Evolutionary conservation across 2,329 filamentous ascomycete species (phyloP), one percentile per base, ranked within the genome.

Genomic region (Colletotrichum tropicale): DNA sequence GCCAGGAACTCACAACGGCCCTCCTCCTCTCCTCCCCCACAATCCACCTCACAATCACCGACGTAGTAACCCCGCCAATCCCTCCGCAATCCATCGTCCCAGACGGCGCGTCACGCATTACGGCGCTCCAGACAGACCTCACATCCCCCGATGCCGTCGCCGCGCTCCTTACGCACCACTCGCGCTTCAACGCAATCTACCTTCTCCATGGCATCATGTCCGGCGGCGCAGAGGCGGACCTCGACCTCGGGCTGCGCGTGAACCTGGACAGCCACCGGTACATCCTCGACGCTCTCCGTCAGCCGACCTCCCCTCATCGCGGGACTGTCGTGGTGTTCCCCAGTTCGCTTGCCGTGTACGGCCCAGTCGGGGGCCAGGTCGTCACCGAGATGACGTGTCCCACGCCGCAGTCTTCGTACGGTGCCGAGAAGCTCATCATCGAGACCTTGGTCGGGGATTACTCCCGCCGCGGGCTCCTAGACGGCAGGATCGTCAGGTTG

Each of bases 161-260:
- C 0, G 70, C 77, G 3, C 80, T 87, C 16, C 78, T 87, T 48
- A 34, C 30, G 7, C 68, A 68, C 24, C 72, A 80, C 2, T 77
- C 79, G 1, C 79, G 76, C 12, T 84, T 88, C 15, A 83, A 88
- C 43, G 85, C 87, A 12, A 87, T 90, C 56, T 93, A 91, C 80
- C 87, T 92, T 62, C 88, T 93, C 73, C 91, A 93, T 79, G 91
- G 91, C 58, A 90, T 93, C 83, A 93, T 93, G 91, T 92, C 90
- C 0, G 88, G 88, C 26, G 91, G 90, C 16, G 88, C 90, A 18
- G 91, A 93, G 83, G 89, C 89, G 12, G 89, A 93, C 66, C 83
- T 91, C 85, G 81, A 90, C 84, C 79, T 87, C 84, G 72, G 91
- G 2, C 85, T 91, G 75, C 86, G 84, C 62, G 91, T 92, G 69